Evolutionary conservation across 2,329 filamentous ascomycete species (phyloP), one percentile per base, ranked within the genome.

Genomic region (Arthroderma sp.): DNA sequence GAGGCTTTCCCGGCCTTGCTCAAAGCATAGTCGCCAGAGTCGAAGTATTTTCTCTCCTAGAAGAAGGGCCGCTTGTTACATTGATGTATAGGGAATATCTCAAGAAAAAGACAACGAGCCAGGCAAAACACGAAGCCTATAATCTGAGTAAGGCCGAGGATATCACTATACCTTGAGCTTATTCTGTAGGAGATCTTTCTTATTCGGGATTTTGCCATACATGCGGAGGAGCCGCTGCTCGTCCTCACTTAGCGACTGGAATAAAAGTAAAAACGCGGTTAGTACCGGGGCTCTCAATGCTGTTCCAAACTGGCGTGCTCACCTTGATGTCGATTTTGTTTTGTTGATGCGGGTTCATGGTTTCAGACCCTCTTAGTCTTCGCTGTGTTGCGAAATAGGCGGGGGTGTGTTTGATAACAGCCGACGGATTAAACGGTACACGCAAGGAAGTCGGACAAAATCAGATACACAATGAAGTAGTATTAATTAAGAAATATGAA

Each of bases 271-370:
- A 43, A 34, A 28, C 29, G 9, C 29, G 36, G 48, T 55, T 39
- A 56, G 46, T 41, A 40, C 6, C 28, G 4, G 7, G 5, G 29
- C 5, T 5, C 10, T n/a, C 7, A 7, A 36, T 36, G 51, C 43
- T 40, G 38, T 36, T 33, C 22, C 28, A 29, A 15, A 8, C 10
- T 3, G 31, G 8, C 40, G 6, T 49, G 77, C 85, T 72, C 71
- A 95, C 91, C 73, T 77, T 88, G 69, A 95, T 76, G 69, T 98
- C 91, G 59, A 96, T 77, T 75, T 98, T 96, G 76, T 95, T 95
- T 77, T 94, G 88, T 75, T 95, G 85, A 66, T 88, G 86, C 57
- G 89, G 89, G 66, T 95, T 95, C 86, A 96, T 93, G 53, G 56
- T 73, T 66, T 49, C 46, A 46, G 42, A 48, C 36, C 41, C 15